These are phyloP conservation scores for Globisporangium yorkense DNA, from an alignment of 352 stramenopile species.

Conservation along the genomic window DNA sequence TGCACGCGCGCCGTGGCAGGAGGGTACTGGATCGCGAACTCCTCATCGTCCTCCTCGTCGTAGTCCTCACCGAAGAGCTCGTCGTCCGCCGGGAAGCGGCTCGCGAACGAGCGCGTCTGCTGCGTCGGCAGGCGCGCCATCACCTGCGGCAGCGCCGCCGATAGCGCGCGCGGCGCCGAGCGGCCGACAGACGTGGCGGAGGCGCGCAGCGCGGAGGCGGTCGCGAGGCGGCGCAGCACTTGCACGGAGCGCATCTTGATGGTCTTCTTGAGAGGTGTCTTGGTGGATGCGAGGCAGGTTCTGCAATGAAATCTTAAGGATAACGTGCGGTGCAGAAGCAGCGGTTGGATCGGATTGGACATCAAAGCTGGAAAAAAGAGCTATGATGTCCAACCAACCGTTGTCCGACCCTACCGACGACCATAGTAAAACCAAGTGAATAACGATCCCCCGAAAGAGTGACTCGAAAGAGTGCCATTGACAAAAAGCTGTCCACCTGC, in stretches of 20 bases:
- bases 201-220: slow-evolving; percentile 5
- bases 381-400: not conserved
- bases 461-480: too few species aligned
- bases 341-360: not conserved
- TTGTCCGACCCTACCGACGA: not conserved
- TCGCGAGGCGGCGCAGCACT: slow-evolving; percentile 12
- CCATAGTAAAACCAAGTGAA: not conserved
- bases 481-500: not conserved
- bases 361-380: not conserved
- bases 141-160: slow-evolving; percentile 1
- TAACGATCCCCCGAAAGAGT: too few species aligned
- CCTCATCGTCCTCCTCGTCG: slow-evolving; percentile 60
- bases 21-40: slow-evolving; percentile 81
- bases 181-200: not conserved
- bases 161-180: not conserved
- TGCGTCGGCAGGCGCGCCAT: not conserved
- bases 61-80: slow-evolving; percentile 36
- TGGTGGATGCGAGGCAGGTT: not conserved
- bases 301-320: not conserved
- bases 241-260: slow-evolving; percentile 14
- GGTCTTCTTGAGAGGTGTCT: not conserved
- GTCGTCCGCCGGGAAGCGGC: slow-evolving; percentile 18
- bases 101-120: slow-evolving; percentile 39
- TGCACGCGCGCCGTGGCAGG: slow-evolving; percentile 49
- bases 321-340: not conserved